Evolutionary conservation across 768 basidiomycete species (phyloP), one percentile per base, ranked within the genome.

Genomic region (Tylopilus cervinicoccineus): DNA sequence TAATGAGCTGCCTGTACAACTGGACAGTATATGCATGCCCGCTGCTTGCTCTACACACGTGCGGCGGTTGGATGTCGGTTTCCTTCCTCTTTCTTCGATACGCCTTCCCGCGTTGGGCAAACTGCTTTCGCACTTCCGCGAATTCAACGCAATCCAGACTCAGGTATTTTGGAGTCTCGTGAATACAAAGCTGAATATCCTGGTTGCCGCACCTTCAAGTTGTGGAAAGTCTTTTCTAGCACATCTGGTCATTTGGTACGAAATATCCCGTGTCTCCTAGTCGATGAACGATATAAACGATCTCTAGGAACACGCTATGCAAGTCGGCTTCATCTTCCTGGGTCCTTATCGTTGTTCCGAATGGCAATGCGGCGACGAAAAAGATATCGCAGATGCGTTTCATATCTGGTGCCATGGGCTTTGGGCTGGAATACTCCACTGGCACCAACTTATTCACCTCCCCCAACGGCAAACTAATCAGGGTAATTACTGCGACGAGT

Each of bases 91-190:
- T 22, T 76, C 77, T 14, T 71, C 74, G 6, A 60, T 89, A 13
- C 73, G 80, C 50, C 51, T 55, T 54, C 65, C 72, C 0, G 49
- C 61, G 2, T 62, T 88, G 4, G 66, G 71, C 17, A 50, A 75
- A 2, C 76, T 85, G 23, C 64, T 73, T 13, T 60, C 67, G 3
- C 73, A 69, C 37, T 52, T 86, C 23, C 72, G 69, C 20, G 74
- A 76, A 26, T 76, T 98, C 63, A 96, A 93, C 58, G 80, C 83
- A 2, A 81, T 96, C 2, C 96, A 99, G 62, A 90, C 88, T 0
- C 95, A 98, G 54, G 72, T 79, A 7, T 89, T 88, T 64, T 98
- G 95, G 91, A 80, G 82, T 33, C 57, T 88, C 14, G 69, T 84
- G 43, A 80, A 84, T 59, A 86, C 89, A 4, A 71, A 74, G 33